Base-by-base conservation (phyloP, 257 asterid genomes). In the Echium plantagineum region DNA sequence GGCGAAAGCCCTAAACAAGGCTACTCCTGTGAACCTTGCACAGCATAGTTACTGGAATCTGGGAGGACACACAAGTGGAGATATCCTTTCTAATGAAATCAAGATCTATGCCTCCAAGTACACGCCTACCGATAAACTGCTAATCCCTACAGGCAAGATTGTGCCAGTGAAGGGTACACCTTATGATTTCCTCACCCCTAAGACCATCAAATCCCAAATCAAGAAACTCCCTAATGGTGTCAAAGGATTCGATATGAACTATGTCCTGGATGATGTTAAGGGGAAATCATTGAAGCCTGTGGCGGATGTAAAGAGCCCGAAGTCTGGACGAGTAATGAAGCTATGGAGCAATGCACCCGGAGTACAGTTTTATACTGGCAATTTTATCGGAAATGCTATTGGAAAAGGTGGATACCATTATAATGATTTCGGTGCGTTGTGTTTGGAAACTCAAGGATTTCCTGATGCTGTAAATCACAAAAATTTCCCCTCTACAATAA, bases 391-490 rank as follows among this genome's bases (percentile, higher is more conserved):
- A 0, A 46, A 74, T 24, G 75, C 61, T 65, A 73, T 59, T 58
- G 97, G 97, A 0, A 89, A 89, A 79, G 79, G 70, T 5, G 94
- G 94, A 20, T 70, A 7, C 12, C 22, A 81, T 5, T 89, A 89
- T 58, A 62, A 79, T 22, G 22, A 71, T 28, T 83, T 86, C 58
- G 83, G 82, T 0, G 97, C 81, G 0, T 70, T 86, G 62, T 89
- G 97, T 53, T 79, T 89, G 75, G 98, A 90, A 78, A 90, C 96
- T 53, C 98, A 87, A 52, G 98, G 93, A 0, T 90, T 90, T 59
- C 95, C 96, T 0, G 94, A 91, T 47, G 65, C 96, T 0, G 96
- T 87, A 30, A 91, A 91, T 72, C 96, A 83, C 18, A 88, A 86
- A 0, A 78, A 66, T 42, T 91, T 91, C 48, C 95, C 98, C 1